phyloP scores from a whole-genome alignment of 169 alveolate species.

The Plasmodium chabaudi region DNA sequence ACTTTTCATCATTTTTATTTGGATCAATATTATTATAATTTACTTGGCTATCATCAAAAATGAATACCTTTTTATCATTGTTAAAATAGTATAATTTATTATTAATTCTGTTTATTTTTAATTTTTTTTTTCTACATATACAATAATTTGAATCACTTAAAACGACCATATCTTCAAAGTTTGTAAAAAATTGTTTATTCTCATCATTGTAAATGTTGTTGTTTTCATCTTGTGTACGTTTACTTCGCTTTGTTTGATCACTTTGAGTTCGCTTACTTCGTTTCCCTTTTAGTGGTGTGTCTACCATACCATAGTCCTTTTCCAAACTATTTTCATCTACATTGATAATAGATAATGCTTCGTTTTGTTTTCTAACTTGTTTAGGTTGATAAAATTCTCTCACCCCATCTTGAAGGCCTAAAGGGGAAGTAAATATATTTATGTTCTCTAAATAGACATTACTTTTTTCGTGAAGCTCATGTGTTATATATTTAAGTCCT shows the following conservation, averaged over 20 bases:
- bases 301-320: not conserved
- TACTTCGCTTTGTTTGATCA: not conserved
- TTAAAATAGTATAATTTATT: slow-evolving; percentile 15
- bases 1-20: not conserved
- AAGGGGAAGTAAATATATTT: too few relatives aligned
- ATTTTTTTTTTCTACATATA: slow-evolving; percentile 22
- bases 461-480: not conserved
- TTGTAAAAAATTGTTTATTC: not conserved
- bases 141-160: slow-evolving; percentile 44
- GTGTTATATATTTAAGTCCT: not conserved
- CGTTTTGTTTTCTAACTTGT: not conserved
- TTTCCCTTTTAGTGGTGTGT: slow-evolving; percentile 7
- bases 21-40: not conserved
- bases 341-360: not conserved
- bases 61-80: not conserved
- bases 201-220: not conserved
- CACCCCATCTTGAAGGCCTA: too few relatives aligned
- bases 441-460: not conserved
- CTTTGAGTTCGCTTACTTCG: too few relatives aligned
- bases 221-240: not conserved
- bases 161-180: not conserved
- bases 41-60: not conserved
- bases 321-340: not conserved
- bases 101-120: slow-evolving; percentile 9
- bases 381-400: too few relatives aligned